Evolutionary conservation across 352 stramenopile species (phyloP).

Genomic region (Pythium phragmitis): DNA sequence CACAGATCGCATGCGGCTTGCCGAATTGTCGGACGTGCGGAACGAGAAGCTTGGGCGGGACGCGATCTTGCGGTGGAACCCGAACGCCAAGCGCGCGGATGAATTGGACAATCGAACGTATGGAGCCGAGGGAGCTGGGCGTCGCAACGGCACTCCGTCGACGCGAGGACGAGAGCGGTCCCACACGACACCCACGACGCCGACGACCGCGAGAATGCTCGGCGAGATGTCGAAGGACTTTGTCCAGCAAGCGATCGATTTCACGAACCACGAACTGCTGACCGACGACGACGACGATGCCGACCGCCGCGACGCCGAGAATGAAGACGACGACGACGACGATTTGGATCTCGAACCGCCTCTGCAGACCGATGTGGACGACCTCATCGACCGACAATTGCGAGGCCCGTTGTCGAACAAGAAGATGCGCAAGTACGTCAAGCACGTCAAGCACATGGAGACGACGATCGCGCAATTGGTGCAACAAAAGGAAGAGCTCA

Average conservation of each 20-base stretch:
- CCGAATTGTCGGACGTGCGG: conserved; percentile 73
- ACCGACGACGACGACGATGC: conserved; percentile 45
- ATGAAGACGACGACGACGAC: conserved; percentile 22
- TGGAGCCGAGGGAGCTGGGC: conserved; percentile 6
- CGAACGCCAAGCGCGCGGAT: conserved; percentile 30
- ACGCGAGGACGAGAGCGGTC: conserved; percentile 21
- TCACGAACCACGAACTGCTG: conserved; percentile 46
- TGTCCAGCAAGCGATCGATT: conserved; percentile 73
- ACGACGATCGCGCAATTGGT: conserved; percentile 75
- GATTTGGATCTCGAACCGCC: conserved; percentile 18
- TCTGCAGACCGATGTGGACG: conserved; percentile 12
- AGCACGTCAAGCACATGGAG: conserved; percentile 76
- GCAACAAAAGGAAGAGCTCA: conserved; percentile 72
- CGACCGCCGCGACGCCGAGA: conserved; percentile 20
- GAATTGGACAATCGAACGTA: conserved; percentile 22
- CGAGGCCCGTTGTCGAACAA: conserved; percentile 35
- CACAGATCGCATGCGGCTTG: conserved; percentile 72
- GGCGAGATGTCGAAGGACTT: conserved; percentile 69
- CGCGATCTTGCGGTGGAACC: conserved; percentile 46
- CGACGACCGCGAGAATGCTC: conserved; percentile 57
- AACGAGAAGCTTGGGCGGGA: conserved; percentile 41
- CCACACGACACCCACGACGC: conserved; percentile 12
- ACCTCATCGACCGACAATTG: conserved; percentile 21
- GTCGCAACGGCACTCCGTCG: conserved; percentile 6
- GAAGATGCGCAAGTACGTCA: conserved; percentile 49